Conservation (phyloP, 2,329 filamentous ascomycete genomes). For the Phoma sp. region DNA sequence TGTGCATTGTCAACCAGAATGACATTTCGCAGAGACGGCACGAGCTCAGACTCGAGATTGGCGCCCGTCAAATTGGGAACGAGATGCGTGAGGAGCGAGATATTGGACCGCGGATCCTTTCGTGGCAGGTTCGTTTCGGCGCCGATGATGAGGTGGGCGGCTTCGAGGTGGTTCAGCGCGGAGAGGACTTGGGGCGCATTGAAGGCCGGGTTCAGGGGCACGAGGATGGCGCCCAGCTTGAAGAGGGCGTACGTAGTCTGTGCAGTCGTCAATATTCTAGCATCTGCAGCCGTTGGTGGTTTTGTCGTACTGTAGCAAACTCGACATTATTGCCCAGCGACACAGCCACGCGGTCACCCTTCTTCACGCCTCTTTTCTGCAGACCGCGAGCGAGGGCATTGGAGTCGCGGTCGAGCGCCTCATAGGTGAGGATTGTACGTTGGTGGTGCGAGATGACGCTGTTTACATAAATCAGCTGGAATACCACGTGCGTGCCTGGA, state of each 20-base stretch:
- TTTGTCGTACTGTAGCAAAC: conserved; percentile 70
- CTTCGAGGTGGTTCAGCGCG: conserved; percentile 77
- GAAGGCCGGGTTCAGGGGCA: conserved; percentile 93
- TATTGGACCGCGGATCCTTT: conserved; percentile 66
- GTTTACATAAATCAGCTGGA: background rate
- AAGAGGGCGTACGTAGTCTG: conserved; percentile 81
- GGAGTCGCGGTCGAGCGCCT: conserved; percentile 74
- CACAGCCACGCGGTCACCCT: conserved; percentile 84
- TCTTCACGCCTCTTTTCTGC: conserved; percentile 72
- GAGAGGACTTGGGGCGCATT: conserved; percentile 78
- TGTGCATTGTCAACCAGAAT: conserved; percentile 80
- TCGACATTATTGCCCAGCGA: conserved; percentile 86
- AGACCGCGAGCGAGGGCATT: conserved; percentile 78
- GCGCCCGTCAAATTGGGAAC: conserved; percentile 55
- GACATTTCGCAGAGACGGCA: conserved; percentile 74
- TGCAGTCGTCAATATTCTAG: conserved; percentile 16
- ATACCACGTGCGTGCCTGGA: too few relatives aligned
- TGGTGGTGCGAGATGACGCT: conserved; percentile 69
- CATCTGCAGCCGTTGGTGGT: background rate
- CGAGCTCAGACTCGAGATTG: conserved; percentile 59
- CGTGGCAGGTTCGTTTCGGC: conserved; percentile 82
- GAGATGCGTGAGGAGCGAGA: conserved; percentile 62
- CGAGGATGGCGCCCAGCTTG: conserved; percentile 91
- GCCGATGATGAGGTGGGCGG: conserved; percentile 79
- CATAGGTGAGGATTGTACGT: conserved; percentile 71